Evolutionary conservation across 768 basidiomycete genomes (phyloP).

Genomic region (Lactarius hatsudake): DNA sequence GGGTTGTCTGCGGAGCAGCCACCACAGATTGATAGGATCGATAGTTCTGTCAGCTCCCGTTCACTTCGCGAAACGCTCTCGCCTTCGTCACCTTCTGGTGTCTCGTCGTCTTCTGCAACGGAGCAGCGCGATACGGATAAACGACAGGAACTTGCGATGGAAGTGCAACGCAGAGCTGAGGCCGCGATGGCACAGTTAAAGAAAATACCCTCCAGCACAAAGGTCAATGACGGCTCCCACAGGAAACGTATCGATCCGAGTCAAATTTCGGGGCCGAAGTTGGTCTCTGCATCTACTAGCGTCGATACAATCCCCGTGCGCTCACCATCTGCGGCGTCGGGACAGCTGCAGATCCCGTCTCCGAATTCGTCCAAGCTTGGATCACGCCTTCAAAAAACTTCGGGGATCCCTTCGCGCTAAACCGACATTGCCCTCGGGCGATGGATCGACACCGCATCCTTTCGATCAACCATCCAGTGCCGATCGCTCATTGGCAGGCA

Average conservation of each 20-base stretch:
- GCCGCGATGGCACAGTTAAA: conserved; percentile 43
- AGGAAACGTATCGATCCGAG: conserved; percentile 37
- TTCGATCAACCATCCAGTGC: conserved; percentile 41
- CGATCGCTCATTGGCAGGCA: conserved; percentile 36
- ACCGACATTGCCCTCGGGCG: conserved; percentile 46
- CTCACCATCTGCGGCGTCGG: conserved; percentile 29
- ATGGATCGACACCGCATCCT: conserved; percentile 47
- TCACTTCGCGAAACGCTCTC: conserved; percentile 46
- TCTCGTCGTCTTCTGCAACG: conserved; percentile 4
- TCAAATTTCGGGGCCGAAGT: conserved; percentile 41
- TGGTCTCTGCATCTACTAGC: conserved; percentile 42
- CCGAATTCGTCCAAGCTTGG: conserved; percentile 55
- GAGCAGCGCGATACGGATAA: conserved; percentile 18
- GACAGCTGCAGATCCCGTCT: conserved; percentile 24
- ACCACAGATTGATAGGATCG: conserved; percentile 43
- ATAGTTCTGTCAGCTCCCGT: conserved; percentile 39
- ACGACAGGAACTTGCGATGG: conserved; percentile 23
- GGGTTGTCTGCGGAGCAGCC: conserved; percentile 53
- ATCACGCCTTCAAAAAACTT: conserved; percentile 66
- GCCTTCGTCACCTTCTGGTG: conserved; percentile 30
- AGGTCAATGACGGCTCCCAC: conserved; percentile 30
- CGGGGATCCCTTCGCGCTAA: conserved; percentile 64
- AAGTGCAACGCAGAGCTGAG: conserved; percentile 24
- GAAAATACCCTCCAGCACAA: conserved; percentile 41
- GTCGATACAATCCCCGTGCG: conserved; percentile 36